phyloP scores from a whole-genome alignment of 768 basidiomycete genomes.

The Leucosporidium scottii region DNA sequence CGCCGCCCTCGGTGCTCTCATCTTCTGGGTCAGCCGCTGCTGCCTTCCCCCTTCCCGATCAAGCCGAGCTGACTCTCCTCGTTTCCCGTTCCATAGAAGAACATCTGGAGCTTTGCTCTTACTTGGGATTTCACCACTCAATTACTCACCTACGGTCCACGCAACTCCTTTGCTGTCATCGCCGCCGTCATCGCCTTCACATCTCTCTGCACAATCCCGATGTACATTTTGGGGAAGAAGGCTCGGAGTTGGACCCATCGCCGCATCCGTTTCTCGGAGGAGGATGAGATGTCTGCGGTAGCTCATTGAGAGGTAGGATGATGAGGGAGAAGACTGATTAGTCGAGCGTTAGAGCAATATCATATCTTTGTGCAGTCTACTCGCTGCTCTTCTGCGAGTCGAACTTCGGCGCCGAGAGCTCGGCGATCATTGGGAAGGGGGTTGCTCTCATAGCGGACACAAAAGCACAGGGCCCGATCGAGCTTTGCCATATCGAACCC shows the following conservation, averaged over 20 bases:
- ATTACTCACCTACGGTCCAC: not conserved
- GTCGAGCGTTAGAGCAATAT: too few species aligned
- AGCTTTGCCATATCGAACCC: too few species aligned
- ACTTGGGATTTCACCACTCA: not conserved
- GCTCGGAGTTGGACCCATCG: not conserved
- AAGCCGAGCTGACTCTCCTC: not conserved
- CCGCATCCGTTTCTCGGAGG: not conserved
- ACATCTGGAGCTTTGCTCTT: not conserved
- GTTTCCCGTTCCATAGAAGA: not conserved
- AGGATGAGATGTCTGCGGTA: not conserved
- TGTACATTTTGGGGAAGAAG: constrained; percentile 18
- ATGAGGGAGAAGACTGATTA: too few species aligned
- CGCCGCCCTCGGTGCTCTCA: constrained; percentile 32
- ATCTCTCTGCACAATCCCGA: not conserved
- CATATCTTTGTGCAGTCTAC: too few species aligned
- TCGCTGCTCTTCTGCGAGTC: too few species aligned
- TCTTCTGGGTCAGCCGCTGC: constrained; percentile 7
- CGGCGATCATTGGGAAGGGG: too few species aligned
- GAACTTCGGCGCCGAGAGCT: too few species aligned
- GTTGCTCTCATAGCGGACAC: too few species aligned
- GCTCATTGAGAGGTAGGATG: not conserved
- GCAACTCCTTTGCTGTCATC: not conserved
- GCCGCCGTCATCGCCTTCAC: constrained; percentile 1
- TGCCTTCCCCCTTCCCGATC: too few species aligned
- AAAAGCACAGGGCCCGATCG: too few species aligned